A percentile compares a stretch with the other conserved stretches of the same genome.
Conservation (phyloP, 78 protist genomes). For the Isochrysis galbana region DNA sequence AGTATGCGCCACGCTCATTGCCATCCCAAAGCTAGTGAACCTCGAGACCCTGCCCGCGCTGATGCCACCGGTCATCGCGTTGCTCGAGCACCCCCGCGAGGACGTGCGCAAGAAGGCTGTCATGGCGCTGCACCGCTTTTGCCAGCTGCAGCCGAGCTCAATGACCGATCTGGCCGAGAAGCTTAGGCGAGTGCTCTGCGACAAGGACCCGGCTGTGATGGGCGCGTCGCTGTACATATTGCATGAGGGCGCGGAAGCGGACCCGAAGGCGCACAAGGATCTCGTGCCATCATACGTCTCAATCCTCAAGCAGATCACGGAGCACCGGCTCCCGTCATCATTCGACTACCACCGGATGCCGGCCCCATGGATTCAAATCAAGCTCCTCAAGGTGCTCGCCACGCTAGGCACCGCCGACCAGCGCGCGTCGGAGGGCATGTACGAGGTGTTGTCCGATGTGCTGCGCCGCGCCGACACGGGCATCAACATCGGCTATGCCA, state of each 20-base stretch:
- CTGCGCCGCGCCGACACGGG: slow-evolving; percentile 75
- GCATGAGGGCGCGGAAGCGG: slow-evolving; percentile 38
- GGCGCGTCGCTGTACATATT: slow-evolving; percentile 69
- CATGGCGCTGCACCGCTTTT: slow-evolving; percentile 51
- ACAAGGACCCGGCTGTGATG: slow-evolving; percentile 58
- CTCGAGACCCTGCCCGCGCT: slow-evolving; percentile 66
- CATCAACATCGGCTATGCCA: slow-evolving; percentile 80
- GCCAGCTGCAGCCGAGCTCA: not conserved
- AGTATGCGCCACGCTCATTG: slow-evolving; percentile 67
- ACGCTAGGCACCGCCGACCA: slow-evolving; percentile 74
- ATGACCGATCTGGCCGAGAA: not conserved
- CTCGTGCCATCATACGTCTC: slow-evolving; percentile 76
- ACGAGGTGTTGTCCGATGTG: slow-evolving; percentile 65
- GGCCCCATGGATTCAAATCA: slow-evolving; percentile 86
- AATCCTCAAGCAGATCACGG: slow-evolving; percentile 88
- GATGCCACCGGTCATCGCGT: not conserved
- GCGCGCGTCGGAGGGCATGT: slow-evolving; percentile 53
- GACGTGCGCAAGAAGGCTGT: slow-evolving; percentile 70
- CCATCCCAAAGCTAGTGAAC: slow-evolving; percentile 55
- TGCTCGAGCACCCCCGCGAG: slow-evolving; percentile 25
- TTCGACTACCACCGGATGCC: slow-evolving; percentile 92
- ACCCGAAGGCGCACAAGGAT: slow-evolving; percentile 29
- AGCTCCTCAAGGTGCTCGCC: slow-evolving; percentile 77
- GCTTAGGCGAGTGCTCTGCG: slow-evolving; percentile 29
- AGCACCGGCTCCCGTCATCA: slow-evolving; percentile 71